A percentile compares a stretch with the other conserved stretches of the same genome.
phyloP scores from a whole-genome alignment of 352 stramenopile species.

The Globisporangium emineosum region DNA sequence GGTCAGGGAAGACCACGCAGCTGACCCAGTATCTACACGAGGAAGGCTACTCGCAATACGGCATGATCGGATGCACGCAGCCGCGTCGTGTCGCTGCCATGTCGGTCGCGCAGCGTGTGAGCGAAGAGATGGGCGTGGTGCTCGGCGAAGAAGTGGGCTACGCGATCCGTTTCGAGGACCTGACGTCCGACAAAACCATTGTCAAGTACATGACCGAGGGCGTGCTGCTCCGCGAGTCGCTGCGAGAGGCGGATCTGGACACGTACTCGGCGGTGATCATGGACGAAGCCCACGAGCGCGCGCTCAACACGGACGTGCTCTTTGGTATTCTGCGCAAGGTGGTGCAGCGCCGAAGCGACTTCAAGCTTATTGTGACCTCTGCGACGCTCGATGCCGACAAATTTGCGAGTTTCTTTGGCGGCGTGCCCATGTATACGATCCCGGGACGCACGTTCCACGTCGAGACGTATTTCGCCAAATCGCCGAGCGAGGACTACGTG shows the following conservation, averaged over 20 bases:
- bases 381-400: constrained; percentile 97
- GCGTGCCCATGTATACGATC: constrained; percentile 97
- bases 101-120: constrained; percentile 98
- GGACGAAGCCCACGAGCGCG: constrained; percentile 94
- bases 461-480: constrained; percentile 90
- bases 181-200: constrained; percentile 92
- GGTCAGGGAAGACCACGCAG: constrained; percentile 97
- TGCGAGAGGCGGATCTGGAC: constrained; percentile 85
- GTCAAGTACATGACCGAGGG: constrained; percentile 98
- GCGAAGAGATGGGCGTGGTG: constrained; percentile 95
- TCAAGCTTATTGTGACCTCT: constrained; percentile 92
- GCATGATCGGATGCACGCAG: constrained; percentile 96
- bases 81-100: constrained; percentile 98
- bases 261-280: constrained; percentile 91
- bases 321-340: constrained; percentile 93
- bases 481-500: constrained; percentile 96
- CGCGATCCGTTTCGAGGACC: constrained; percentile 94
- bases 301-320: constrained; percentile 93
- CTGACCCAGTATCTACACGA: constrained; percentile 95
- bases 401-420: constrained; percentile 97
- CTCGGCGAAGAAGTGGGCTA: constrained; percentile 91
- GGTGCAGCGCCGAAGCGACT: constrained; percentile 84
- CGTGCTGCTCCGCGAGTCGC: constrained; percentile 91
- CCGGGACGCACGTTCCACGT: constrained; percentile 86
- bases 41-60: constrained; percentile 87